Conservation (phyloP, 306 rosid species). For the Crataegus laevigata region DNA sequence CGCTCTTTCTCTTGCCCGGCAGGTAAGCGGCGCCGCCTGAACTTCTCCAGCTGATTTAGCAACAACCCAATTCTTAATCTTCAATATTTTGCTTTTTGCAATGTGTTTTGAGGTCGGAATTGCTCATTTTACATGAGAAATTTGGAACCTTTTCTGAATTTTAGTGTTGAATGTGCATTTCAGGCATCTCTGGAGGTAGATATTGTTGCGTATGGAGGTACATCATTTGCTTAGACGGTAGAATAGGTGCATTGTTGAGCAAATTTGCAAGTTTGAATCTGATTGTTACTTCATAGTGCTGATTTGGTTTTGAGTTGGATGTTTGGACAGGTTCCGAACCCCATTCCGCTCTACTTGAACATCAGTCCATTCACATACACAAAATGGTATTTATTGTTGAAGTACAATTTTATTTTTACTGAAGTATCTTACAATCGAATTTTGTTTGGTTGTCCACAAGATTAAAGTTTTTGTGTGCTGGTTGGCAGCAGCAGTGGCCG, state of each 20-base stretch:
- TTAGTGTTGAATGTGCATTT: conserved; percentile 30
- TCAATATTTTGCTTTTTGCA: background rate
- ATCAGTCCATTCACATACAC: conserved; percentile 63
- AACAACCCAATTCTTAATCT: background rate
- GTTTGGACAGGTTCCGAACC: conserved; percentile 76
- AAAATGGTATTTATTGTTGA: conserved; percentile 48
- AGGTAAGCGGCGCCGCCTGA: conserved; percentile 26
- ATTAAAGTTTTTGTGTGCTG: background rate
- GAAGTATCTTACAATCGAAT: background rate
- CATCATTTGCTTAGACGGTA: background rate
- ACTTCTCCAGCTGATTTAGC: background rate
- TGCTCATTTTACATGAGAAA: background rate
- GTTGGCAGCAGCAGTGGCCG: conserved; percentile 70
- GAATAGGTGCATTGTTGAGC: background rate
- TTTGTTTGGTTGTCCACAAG: background rate
- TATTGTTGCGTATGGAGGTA: conserved; percentile 93
- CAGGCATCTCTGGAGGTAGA: conserved; percentile 79
- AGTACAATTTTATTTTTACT: background rate
- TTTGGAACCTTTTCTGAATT: background rate
- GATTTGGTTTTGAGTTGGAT: conserved; percentile 6
- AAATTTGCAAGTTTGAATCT: background rate
- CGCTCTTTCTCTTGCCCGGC: conserved; percentile 86
- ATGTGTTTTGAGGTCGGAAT: background rate
- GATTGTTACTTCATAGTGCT: background rate
- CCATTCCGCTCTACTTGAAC: conserved; percentile 54